Evolutionary conservation across 345 rosid genomes (phyloP), one percentile per base, ranked within the genome.

Genomic region (Angophora floribunda): DNA sequence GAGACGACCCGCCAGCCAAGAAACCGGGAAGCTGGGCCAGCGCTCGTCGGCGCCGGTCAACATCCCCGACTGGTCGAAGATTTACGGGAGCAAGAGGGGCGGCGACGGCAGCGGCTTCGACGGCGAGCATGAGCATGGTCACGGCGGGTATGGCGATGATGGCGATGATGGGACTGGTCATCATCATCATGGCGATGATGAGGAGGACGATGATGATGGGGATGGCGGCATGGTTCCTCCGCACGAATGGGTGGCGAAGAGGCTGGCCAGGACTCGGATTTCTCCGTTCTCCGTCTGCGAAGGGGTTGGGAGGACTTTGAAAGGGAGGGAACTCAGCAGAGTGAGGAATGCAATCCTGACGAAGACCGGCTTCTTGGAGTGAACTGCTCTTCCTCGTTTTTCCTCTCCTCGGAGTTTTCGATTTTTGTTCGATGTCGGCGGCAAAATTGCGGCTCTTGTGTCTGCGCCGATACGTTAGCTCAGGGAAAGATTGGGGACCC

Each of bases 281-380:
- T 96, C 99, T 53, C 96, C 99, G 1, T 96, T 94, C 89, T 98
- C 99, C 8, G 95, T 96, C 67, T 95, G 96, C 87, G 99, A 98
- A 92, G 99, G 99, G 51, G 85, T 93, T 80, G 99, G 99, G 86
- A 96, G 99, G 92, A 98, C 98, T 30, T 98, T 98, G 87, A 97
- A 98, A 90, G 99, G 99, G 57, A 96, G 99, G 91, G 99, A 98
- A 92, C 98, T 98, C 57, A 98, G 99, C 91, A 94, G 94, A 92
- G 93, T 98, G 89, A 97, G 99, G 89, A 96, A 96, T 91, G 97
- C 97, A 61, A 92, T 98, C 88, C 89, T 98, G 90, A 91, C 98
- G 32, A 98, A 95, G 92, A 98, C 99, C 32, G 99, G 99, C 9
- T 97, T 98, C 91, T 90, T 98, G 36, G 99, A 98, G 95, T 95